These are phyloP conservation scores for Dioscorea zingiberensis DNA, from an alignment of 106 monocot genomes.

Conservation along the genomic window DNA sequence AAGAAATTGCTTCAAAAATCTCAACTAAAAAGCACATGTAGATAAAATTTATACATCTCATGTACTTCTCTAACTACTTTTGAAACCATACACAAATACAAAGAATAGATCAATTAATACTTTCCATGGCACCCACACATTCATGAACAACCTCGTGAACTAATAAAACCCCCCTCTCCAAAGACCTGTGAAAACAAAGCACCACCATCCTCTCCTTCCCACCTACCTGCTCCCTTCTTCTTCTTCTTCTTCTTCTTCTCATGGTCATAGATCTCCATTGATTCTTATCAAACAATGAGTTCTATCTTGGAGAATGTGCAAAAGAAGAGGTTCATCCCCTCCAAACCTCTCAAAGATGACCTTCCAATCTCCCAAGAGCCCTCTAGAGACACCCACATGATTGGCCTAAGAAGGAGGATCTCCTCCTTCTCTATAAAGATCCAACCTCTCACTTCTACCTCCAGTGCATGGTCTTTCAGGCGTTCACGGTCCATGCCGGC, in stretches of 20 bases:
- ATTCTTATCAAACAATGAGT: slow-evolving; percentile 20
- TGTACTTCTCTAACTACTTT: no score
- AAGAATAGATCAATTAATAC: no score
- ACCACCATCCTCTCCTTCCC: no score
- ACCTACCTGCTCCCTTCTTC: no score
- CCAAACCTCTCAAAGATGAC: slow-evolving; percentile 52
- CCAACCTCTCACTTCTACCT: slow-evolving; percentile 44
- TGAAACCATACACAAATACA: no score
- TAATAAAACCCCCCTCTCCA: slow-evolving; percentile 33
- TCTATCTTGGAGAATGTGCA: slow-evolving; percentile 47
- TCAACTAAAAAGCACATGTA: no score
- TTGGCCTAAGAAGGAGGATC: slow-evolving; percentile 55
- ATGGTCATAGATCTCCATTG: no score
- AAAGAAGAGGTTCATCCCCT: slow-evolving; percentile 56
- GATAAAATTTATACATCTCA: no score
- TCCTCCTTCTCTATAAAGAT: slow-evolving; percentile 69
- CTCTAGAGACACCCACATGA: slow-evolving; percentile 15
- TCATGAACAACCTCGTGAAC: slow-evolving; percentile 8
- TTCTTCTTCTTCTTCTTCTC: no score
- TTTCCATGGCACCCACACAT: no score
- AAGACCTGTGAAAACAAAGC: not conserved
- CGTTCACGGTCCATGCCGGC: slow-evolving; percentile 73
- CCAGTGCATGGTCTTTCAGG: slow-evolving; percentile 40
- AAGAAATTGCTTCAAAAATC: no score
- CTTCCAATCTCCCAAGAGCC: slow-evolving; percentile 45